Base-by-base conservation (phyloP, 2,329 filamentous ascomycete species). In the Hypoxylon sp. region DNA sequence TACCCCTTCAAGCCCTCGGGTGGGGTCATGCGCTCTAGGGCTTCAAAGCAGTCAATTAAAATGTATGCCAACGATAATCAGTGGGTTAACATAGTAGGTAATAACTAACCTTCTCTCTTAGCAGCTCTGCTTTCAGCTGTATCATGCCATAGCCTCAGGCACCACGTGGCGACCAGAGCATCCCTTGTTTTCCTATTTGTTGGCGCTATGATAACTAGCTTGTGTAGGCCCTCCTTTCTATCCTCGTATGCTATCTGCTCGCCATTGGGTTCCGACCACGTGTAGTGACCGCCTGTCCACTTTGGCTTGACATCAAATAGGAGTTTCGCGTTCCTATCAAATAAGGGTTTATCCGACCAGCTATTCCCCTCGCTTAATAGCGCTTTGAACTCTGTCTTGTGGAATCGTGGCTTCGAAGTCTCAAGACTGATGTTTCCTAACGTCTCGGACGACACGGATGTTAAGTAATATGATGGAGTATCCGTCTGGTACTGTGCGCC, bases 141-240 rank as follows among this genome's bases (percentile, higher is more conserved):
- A 42, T 70, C 64, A 24, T 70, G 58, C 65, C 68, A 70, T 47
- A 70, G 29, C 50, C 54, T 70, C 32, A 68, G 56, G 32, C 68
- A 70, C 68, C 64, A 70, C 2, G 54, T 48, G 11, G 61, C 68
- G 2, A 50, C 64, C 8, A 68, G 53, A 1, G 65, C 53, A 46
- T 68, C 64, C n/a, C 68, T 66, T 24, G 50, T 44, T 2, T 32
- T 53, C 27, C 42, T 62, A 19, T 55, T 7, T 53, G 62, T 62
- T 1, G 62, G 3, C 13, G n/a, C 42, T n/a, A 58, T 59, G 47
- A 65, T 52, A 2, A 59, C 32, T 17, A 62, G 19, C 17, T 19
- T 60, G 7, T 37, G 32, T 27, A 37, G 32, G n/a, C 24, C 55
- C 10, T 19, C 51, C 15, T 68, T 64, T 11, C 19, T 35, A 4